Evolutionary conservation across 2,329 filamentous ascomycete genomes (phyloP).

Genomic region (Diplodia mutila): DNA sequence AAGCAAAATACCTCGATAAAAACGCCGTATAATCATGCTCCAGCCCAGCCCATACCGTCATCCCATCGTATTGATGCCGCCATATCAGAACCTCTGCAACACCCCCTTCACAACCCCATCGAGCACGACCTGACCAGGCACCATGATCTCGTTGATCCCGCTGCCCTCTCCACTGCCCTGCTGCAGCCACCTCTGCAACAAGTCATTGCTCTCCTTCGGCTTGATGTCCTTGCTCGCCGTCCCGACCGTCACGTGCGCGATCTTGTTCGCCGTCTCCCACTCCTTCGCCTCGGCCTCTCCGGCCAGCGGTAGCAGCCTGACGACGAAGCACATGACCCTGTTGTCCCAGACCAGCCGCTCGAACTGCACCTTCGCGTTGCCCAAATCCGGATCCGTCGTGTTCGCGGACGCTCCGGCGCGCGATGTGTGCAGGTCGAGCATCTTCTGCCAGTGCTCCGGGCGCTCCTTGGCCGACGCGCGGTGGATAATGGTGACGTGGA

Average conservation of each 20-base stretch:
- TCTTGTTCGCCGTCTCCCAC: constrained; percentile 70
- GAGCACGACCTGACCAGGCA: constrained; percentile 60
- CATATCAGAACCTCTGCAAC: constrained; percentile 28
- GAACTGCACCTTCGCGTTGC: constrained; percentile 65
- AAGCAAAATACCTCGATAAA: not conserved
- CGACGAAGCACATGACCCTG: constrained; percentile 89
- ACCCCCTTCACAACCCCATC: constrained; percentile 58
- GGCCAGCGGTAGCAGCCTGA: constrained; percentile 52
- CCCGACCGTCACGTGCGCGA: constrained; percentile 89
- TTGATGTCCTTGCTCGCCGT: constrained; percentile 76
- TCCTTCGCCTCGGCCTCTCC: constrained; percentile 38
- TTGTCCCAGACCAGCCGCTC: constrained; percentile 79
- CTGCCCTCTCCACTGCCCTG: constrained; percentile 55
- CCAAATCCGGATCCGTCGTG: constrained; percentile 57
- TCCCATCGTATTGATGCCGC: not conserved
- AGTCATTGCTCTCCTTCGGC: constrained; percentile 90
- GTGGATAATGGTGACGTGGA: constrained; percentile 95
- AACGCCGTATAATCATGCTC: constrained; percentile 1
- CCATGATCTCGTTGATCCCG: constrained; percentile 58
- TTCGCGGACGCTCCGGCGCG: constrained; percentile 42
- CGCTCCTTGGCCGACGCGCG: constrained; percentile 64
- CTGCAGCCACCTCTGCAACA: constrained; percentile 76
- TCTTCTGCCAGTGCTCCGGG: constrained; percentile 75
- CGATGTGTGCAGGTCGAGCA: constrained; percentile 62
- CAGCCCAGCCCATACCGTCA: not conserved